phyloP scores from a whole-genome alignment of 2,329 filamentous ascomycete genomes.

The Penicillium sp. region DNA sequence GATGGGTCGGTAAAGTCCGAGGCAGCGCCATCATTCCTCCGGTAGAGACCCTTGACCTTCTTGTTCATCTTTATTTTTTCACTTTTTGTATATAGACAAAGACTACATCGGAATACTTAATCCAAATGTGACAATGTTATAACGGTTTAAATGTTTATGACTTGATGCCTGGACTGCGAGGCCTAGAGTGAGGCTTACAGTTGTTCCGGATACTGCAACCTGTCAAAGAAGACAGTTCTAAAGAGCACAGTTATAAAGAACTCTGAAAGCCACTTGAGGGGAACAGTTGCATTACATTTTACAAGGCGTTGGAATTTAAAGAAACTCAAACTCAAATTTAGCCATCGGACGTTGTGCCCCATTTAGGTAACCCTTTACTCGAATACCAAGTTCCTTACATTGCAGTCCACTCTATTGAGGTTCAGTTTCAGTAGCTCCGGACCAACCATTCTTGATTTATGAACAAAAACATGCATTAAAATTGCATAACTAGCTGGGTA shows the following conservation, averaged over 20 bases:
- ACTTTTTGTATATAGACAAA: background rate
- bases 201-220: too few relatives aligned
- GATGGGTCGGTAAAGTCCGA: slow-evolving; percentile 72
- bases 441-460: background rate
- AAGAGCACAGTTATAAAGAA: too few relatives aligned
- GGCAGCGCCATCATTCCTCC: background rate
- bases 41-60: background rate
- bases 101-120: background rate
- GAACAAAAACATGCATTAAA: background rate
- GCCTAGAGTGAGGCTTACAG: too few relatives aligned
- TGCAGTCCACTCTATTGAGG: background rate
- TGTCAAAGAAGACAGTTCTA: too few relatives aligned
- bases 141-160: background rate
- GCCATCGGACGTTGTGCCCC: too few relatives aligned
- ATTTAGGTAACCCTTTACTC: too few relatives aligned
- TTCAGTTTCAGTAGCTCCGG: background rate
- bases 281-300: too few relatives aligned
- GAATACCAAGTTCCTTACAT: background rate
- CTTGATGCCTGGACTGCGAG: too few relatives aligned
- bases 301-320: too few relatives aligned
- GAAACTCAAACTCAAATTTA: too few relatives aligned
- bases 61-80: background rate
- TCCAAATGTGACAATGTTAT: background rate
- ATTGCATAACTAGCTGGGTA: background rate
- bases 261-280: too few relatives aligned